A percentile compares a stretch with the other conserved stretches of the same genome.
phyloP scores from a whole-genome alignment of 176 grass and related monocot genomes.

The Juncus inflexus region DNA sequence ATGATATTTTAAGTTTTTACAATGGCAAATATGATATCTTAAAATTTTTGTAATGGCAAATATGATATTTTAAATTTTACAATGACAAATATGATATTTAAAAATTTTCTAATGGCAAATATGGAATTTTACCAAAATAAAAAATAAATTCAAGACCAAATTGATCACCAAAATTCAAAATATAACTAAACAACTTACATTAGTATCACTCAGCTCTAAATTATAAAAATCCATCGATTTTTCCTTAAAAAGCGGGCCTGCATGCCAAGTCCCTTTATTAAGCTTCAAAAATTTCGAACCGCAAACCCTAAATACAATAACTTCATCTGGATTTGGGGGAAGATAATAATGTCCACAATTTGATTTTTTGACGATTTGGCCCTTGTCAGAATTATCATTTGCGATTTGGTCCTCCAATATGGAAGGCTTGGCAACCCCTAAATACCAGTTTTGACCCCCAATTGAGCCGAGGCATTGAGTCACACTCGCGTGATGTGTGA shows the following conservation, averaged over 20 bases:
- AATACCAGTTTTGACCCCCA: conserved; percentile 77
- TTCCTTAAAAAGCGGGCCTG: conserved; percentile 74
- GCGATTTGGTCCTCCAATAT: conserved; percentile 42
- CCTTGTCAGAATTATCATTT: conserved; percentile 34
- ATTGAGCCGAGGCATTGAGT: conserved; percentile 90
- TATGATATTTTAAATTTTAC: too few relatives aligned
- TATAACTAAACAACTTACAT: conserved; percentile 51
- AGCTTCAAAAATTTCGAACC: conserved; percentile 90
- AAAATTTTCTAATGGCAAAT: neutral
- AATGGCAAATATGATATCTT: too few relatives aligned
- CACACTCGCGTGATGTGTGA: conserved; percentile 91
- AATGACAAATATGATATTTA: too few relatives aligned
- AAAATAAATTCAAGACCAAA: too few relatives aligned
- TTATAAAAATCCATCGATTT: conserved; percentile 82
- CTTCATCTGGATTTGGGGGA: conserved; percentile 65
- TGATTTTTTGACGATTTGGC: conserved; percentile 32
- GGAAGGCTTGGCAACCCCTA: conserved; percentile 69
- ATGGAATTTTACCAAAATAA: too few relatives aligned
- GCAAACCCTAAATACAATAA: conserved; percentile 66
- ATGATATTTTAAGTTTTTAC: too few relatives aligned
- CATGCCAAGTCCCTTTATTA: conserved; percentile 87
- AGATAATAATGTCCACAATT: conserved; percentile 52
- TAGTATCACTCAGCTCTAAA: conserved; percentile 92
- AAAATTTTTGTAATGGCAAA: too few relatives aligned
- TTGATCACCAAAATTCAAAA: neutral